Conservation (phyloP, 306 rosid species). For the Trifolium pratense region DNA sequence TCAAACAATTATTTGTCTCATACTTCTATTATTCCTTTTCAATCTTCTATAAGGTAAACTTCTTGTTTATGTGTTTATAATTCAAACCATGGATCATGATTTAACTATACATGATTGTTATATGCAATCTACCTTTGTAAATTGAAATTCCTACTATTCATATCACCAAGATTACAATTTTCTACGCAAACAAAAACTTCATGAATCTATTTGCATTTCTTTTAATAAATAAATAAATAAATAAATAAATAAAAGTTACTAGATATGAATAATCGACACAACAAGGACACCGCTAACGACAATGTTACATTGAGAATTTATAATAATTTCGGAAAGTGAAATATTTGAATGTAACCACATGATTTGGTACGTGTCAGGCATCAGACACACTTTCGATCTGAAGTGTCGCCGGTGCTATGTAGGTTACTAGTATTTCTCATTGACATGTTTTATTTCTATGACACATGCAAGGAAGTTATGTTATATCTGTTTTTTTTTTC, state of each 20-base stretch:
- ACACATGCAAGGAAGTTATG: neutral
- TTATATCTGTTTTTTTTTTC: neutral
- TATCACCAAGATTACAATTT: neutral
- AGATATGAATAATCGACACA: no score
- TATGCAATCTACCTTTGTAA: conserved; percentile 7
- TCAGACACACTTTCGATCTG: no score
- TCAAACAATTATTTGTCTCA: conserved; percentile 26
- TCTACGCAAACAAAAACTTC: conserved; percentile 13
- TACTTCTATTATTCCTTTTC: conserved; percentile 12
- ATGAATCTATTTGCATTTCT: neutral
- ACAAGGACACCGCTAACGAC: no score
- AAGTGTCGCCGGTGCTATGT: no score
- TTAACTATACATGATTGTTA: neutral
- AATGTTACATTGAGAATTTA: no score
- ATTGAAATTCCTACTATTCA: neutral
- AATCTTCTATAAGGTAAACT: conserved; percentile 48
- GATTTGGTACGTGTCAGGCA: no score
- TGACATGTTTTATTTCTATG: neutral
- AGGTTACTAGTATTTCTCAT: neutral
- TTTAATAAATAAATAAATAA: neutral
- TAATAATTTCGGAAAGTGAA: no score
- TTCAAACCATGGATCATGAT: neutral
- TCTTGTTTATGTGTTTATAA: conserved; percentile 21
- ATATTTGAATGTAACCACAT: no score
- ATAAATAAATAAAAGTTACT: neutral